Evolutionary conservation across 140 eudicot genomes (phyloP), one percentile per base, ranked within the genome.

Genomic region (Ambrosia hybrid): DNA sequence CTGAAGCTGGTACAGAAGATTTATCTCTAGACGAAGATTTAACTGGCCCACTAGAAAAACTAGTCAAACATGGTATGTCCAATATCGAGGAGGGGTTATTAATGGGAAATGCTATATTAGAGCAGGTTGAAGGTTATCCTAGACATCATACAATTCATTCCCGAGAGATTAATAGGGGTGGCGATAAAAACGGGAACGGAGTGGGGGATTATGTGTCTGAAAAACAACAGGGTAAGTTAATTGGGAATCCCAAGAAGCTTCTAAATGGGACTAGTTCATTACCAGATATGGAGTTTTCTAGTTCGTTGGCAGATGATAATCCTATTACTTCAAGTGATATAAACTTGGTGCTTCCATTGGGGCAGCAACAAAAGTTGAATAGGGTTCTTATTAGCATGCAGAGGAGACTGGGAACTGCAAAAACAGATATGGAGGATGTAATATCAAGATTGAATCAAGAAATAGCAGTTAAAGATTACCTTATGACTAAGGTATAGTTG

Each of bases 401-500:
- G 67, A 85, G 96, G 83, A 88, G 97, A 81, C 67, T 94, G 46
- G 88, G 83, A 39, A 88, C 97, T 4, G 92, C 99, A 33, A 94
- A 86, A 86, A 90, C 97, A 43, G 99, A 94, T 74, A 90, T 94
- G 89, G 99, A 94, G 82, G 99, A 94, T 88, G 85, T 94, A 67
- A 83, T 94, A 64, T 86, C 96, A 9, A 88, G 99, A 80, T 75
- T 94, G 79, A 88, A 94, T 74, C 96, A 90, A 79, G 99, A 94
- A 86, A 79, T 84, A 65, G 91, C 99, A 9, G 96, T 91, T 74
- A 94, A 91, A 81, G 97, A 91, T 65, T 94, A 94, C 81, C 99
- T 94, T 74, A 81, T 83, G 33, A 90, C 97, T 5, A 94, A 91
- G 97, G 99, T 94, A 81, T 59, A 13, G 56, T 51, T 53, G 38